Percentiles rank a stretch among this genome's conserved stretches.
These are phyloP conservation scores for Drosera capensis DNA, from an alignment of 148 eudicot genomes.

Conservation along the genomic window DNA sequence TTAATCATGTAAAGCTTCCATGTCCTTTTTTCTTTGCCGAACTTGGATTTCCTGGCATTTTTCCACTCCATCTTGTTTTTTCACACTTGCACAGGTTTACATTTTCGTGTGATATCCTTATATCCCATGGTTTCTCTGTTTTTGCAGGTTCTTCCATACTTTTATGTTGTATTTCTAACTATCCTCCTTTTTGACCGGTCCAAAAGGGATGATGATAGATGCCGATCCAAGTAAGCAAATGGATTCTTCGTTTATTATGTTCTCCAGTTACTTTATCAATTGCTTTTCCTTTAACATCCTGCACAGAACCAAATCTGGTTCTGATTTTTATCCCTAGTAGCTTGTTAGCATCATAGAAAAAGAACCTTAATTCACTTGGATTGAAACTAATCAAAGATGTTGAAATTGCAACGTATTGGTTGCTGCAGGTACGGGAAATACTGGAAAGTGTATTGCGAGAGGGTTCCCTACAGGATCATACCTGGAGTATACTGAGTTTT, in stretches of 20 bases:
- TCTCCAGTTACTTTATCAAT: neutral
- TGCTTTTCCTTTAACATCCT: neutral
- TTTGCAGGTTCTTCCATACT: constrained; percentile 86
- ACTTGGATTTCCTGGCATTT: neutral
- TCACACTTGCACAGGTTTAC: neutral
- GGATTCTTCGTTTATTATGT: neutral
- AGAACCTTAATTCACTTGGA: too few relatives aligned
- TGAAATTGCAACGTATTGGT: neutral
- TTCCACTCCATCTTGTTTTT: neutral
- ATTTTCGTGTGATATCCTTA: neutral
- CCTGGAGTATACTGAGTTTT: constrained; percentile 85
- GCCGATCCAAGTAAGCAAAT: constrained; percentile 72
- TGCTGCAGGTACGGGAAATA: constrained; percentile 83
- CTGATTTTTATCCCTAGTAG: too few relatives aligned
- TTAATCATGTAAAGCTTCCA: constrained; percentile 54
- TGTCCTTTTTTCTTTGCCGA: neutral
- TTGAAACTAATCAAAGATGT: too few relatives aligned
- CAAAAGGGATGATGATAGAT: constrained; percentile 85
- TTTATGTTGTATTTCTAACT: constrained; percentile 73
- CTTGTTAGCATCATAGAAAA: too few relatives aligned
- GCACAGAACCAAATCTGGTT: too few relatives aligned
- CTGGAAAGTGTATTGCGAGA: constrained; percentile 83
- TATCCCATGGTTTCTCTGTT: neutral
- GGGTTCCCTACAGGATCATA: constrained; percentile 66
- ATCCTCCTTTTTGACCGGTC: constrained; percentile 87